These are phyloP conservation scores for Medicago truncatula DNA, from an alignment of 306 rosid genomes.

Conservation along the genomic window MtrunA17r5.0-ANR NC_053048.1:34166001-34166500, in stretches of 20 bases:
- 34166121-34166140: conserved; percentile 24
- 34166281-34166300: conserved; percentile 89
- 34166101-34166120: conserved; percentile 85
- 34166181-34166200: conserved; percentile 6
- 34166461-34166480: conserved; percentile 30
- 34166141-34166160: conserved; percentile 22
- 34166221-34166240: conserved; percentile 87
- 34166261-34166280: conserved; percentile 74
- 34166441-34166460: conserved; percentile 28
- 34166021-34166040: conserved; percentile 62
- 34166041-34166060: conserved; percentile 85
- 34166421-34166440: conserved; percentile 50
- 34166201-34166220: conserved; percentile 48
- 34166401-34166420: conserved; percentile 34
- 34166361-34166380: conserved; percentile 47
- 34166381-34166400: conserved; percentile 33
- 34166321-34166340: conserved; percentile 58
- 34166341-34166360: conserved; percentile 47
- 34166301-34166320: conserved; percentile 73
- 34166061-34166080: conserved; percentile 93
- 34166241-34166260: conserved; percentile 88
- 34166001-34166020: neutral
- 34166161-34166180: neutral
- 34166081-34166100: conserved; percentile 79
- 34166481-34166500: conserved; percentile 38